A percentile compares a stretch with the other conserved stretches of the same genome.
Conservation (phyloP, 768 basidiomycete genomes). For the Leccinum fibrillosum region DNA sequence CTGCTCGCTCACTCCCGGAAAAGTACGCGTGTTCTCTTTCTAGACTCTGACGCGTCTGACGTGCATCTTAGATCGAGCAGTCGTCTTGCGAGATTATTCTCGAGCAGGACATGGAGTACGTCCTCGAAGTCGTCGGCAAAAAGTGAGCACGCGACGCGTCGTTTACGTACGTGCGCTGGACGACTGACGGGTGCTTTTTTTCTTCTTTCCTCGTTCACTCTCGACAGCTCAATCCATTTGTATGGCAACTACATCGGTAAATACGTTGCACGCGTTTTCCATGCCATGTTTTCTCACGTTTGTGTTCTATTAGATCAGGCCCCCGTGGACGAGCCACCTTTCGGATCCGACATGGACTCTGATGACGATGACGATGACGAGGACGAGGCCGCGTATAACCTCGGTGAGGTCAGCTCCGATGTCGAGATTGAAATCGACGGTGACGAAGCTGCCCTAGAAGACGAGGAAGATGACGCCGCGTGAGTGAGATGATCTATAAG, state of each 20-base stretch:
- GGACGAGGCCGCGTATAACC: conserved; percentile 49
- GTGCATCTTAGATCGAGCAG: conserved; percentile 65
- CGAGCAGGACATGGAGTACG: conserved; percentile 59
- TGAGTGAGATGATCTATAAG: conserved; percentile 31
- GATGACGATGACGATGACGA: conserved; percentile 34
- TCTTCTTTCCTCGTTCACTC: not conserved
- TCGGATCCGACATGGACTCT: conserved; percentile 48
- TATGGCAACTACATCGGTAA: conserved; percentile 84
- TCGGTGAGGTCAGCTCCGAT: conserved; percentile 80
- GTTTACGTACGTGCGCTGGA: not conserved
- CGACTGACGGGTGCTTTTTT: conserved; percentile 9
- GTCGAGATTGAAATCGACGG: conserved; percentile 75
- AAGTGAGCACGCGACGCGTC: conserved; percentile 50
- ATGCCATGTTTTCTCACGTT: not conserved
- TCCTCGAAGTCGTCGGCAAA: conserved; percentile 73
- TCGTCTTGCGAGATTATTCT: conserved; percentile 67
- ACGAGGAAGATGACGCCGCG: conserved; percentile 36
- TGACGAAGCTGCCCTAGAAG: conserved; percentile 53
- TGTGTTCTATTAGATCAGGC: conserved; percentile 22
- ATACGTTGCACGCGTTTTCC: not conserved
- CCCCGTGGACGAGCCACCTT: conserved; percentile 36
- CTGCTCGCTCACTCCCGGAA: conserved; percentile 78
- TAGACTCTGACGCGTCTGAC: conserved; percentile 6
- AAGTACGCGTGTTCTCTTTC: conserved; percentile 42
- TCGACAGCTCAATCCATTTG: conserved; percentile 62